Conservation (phyloP, 177 flowering plant species). For the Vitis hybrid region DNA sequence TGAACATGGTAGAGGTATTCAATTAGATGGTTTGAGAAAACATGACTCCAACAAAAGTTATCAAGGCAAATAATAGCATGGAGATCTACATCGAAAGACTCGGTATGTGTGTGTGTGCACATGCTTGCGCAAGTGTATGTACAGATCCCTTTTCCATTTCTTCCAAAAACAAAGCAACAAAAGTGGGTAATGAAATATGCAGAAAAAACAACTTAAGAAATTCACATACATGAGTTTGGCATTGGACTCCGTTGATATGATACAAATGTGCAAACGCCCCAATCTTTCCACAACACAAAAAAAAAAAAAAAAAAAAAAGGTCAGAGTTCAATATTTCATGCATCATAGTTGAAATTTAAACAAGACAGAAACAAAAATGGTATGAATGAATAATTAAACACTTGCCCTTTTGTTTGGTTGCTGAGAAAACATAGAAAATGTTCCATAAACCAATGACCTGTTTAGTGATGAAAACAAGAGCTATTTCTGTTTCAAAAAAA, state of each 20-base stretch:
- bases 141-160: background rate
- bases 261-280: conserved; percentile 49
- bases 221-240: conserved; percentile 38
- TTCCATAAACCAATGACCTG: too few relatives aligned
- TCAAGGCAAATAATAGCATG: too few relatives aligned
- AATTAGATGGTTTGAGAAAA: too few relatives aligned
- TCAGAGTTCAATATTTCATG: background rate
- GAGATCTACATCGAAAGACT: too few relatives aligned
- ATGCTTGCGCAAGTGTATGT: background rate
- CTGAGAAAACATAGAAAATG: too few relatives aligned
- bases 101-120: too few relatives aligned
- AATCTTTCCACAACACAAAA: conserved; percentile 17
- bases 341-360: background rate
- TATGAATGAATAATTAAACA: background rate
- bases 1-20: too few relatives aligned
- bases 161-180: background rate
- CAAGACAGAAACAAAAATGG: background rate
- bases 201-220: background rate
- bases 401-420: too few relatives aligned
- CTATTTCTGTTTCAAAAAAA: background rate
- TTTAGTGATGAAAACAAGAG: too few relatives aligned
- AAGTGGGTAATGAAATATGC: background rate
- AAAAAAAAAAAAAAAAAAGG: background rate
- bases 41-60: too few relatives aligned
- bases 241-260: conserved; percentile 29